Base-by-base conservation (phyloP, 148 eudicot genomes). In the Camellia granthamiana region DNA sequence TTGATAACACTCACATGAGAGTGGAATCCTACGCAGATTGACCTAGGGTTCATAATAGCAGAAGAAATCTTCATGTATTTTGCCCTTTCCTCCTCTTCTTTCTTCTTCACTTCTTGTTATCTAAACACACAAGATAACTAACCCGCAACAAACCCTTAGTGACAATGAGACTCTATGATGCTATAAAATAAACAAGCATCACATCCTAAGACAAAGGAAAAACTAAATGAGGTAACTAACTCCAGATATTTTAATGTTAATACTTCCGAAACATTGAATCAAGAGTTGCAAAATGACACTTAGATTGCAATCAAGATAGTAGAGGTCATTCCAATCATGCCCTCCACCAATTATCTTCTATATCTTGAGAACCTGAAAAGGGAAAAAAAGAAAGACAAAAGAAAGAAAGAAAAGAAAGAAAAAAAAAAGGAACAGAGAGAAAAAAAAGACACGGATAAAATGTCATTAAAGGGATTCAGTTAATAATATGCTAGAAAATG, bases 291-390 rank as follows among this genome's bases (percentile, higher is more conserved):
- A 73, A 73, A 62, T 55, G 76, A 73, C 62, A 65, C 52, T 65
- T 54, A 75, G 62, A 67, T 42, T 47, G 43, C 71, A 65, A 65
- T 68, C 49, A 76, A 81, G 75, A 75, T 47, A 69, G 68, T 69
- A 74, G 75, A 73, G 78, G 81, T 77, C 78, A 83, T 78, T 18
- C 58, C 74, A 74, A 72, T 63, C 74, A 78, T 83, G 81, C 52
- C 70, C 61, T 83, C 78, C 78, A 83, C 81, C 75, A 78, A 74
- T 66, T 83, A 83, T 83, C 81, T 78, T 79, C 81, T 82, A 77
- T 72, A 58, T 66, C 78, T 74, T 38, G 81, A 56, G 78, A 60
- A 73, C 81, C 85, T 83, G 81, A 83, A 82, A 74, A 74, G 46
- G 38, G 38, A 30, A 30, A 30, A 30, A 30, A 30, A 30, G 38